Evolutionary conservation across 2,329 filamentous ascomycete genomes (phyloP).

Genomic region (Penicillium sp.): DNA sequence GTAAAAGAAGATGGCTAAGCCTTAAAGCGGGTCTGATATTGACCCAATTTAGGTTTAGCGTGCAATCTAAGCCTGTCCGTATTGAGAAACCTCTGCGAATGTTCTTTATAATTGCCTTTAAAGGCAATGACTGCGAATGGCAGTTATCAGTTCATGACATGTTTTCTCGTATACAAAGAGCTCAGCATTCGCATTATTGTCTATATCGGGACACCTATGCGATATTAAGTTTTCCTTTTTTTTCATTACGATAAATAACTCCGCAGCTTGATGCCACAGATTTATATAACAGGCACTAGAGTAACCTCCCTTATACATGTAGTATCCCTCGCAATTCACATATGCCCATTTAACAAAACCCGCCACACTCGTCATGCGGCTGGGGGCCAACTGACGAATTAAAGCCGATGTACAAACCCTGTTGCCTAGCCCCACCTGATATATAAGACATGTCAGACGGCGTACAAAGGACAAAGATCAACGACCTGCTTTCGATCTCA

Average conservation of each 20-base stretch:
- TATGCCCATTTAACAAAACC: no score
- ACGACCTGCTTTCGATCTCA: neutral
- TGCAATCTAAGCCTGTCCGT: neutral
- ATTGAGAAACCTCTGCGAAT: neutral
- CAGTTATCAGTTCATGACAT: no score
- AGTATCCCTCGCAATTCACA: no score
- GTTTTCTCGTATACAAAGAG: neutral
- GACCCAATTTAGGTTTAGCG: neutral
- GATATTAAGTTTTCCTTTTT: neutral
- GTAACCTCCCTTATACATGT: no score
- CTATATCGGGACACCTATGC: neutral
- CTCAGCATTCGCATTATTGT: neutral
- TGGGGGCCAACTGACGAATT: neutral
- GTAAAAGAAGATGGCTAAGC: neutral
- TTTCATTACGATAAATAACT: no score
- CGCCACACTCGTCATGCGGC: no score
- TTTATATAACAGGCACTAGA: no score
- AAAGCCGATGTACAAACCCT: neutral
- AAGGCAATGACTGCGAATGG: neutral
- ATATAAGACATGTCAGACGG: neutral
- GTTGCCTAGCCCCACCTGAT: neutral
- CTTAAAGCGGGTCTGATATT: neutral
- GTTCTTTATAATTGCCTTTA: neutral
- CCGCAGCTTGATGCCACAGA: no score
- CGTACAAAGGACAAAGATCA: no score